Evolutionary conservation across 257 asterid genomes (phyloP).

Genomic region (Prunella vulgaris): DNA sequence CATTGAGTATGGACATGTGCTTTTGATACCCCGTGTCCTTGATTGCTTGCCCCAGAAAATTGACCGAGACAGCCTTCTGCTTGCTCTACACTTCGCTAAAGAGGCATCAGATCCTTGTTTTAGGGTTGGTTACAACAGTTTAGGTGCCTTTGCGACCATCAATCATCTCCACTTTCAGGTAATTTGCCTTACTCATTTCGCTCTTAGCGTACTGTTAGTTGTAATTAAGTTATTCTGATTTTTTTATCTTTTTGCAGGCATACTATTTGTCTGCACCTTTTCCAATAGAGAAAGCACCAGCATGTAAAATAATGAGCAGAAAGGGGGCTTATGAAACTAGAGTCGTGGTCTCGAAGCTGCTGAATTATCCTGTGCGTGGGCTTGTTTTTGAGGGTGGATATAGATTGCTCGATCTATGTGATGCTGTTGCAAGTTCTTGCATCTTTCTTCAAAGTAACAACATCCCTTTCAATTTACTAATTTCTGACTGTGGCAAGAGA

Average conservation of each 20-base stretch:
- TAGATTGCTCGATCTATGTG: constrained; percentile 34
- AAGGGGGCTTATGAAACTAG: constrained; percentile 35
- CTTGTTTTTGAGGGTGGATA: constrained; percentile 63
- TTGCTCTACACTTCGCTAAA: constrained; percentile 52
- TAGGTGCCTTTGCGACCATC: constrained; percentile 83
- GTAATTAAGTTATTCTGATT: background rate
- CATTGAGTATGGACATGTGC: constrained; percentile 82
- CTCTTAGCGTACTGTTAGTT: background rate
- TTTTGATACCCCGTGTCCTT: constrained; percentile 60
- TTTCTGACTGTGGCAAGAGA: constrained; percentile 58
- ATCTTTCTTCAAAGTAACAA: constrained; percentile 50
- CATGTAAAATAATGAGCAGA: constrained; percentile 36
- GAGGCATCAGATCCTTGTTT: constrained; percentile 61
- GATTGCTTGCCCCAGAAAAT: constrained; percentile 63
- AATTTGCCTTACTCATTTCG: background rate
- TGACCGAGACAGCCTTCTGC: constrained; percentile 42
- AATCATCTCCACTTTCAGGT: constrained; percentile 92
- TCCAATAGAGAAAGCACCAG: constrained; percentile 66
- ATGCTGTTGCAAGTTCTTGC: constrained; percentile 56
- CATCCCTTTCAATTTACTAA: constrained; percentile 61
- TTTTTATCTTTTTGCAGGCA: constrained; percentile 37
- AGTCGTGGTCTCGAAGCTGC: constrained; percentile 51
- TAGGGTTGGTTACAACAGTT: constrained; percentile 72
- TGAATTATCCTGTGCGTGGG: constrained; percentile 57
- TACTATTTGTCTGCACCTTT: constrained; percentile 61